phyloP scores from a whole-genome alignment of 352 stramenopile genomes.

The Pythium rishiriense region DNA sequence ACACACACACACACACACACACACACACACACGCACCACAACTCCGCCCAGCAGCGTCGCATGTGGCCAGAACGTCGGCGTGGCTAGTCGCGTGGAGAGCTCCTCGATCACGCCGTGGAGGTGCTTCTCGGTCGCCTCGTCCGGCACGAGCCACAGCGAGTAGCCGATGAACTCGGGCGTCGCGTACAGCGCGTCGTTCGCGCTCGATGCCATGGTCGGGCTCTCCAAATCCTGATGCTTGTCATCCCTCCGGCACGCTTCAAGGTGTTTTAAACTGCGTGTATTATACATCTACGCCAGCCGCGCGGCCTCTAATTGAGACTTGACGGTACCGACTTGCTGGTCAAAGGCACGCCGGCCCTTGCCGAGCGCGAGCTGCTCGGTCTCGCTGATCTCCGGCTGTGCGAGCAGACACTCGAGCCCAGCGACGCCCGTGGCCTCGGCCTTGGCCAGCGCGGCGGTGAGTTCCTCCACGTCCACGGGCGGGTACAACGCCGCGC shows the following conservation, averaged over 20 bases:
- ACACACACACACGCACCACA: too few species aligned
- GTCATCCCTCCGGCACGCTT: background rate
- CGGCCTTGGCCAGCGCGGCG: conserved; percentile 36
- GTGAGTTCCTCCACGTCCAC: conserved; percentile 64
- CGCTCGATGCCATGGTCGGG: background rate
- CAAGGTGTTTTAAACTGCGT: conserved; percentile 13
- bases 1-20: too few species aligned
- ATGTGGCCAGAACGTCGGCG: conserved; percentile 50
- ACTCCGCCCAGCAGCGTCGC: conserved; percentile 61
- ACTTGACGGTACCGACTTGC: conserved; percentile 58
- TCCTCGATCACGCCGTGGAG: conserved; percentile 39
- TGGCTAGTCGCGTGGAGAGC: conserved; percentile 39
- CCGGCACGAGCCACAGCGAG: conserved; percentile 59
- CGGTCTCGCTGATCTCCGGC: conserved; percentile 40
- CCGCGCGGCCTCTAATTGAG: conserved; percentile 47
- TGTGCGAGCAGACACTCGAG: conserved; percentile 53
- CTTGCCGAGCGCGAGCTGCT: conserved; percentile 40
- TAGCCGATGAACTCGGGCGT: conserved; percentile 51
- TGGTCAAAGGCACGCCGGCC: conserved; percentile 55
- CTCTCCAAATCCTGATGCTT: background rate
- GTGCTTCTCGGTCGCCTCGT: conserved; percentile 18
- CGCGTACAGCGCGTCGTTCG: conserved; percentile 32
- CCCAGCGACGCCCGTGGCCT: conserved; percentile 38
- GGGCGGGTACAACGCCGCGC: conserved; percentile 76
- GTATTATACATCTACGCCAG: conserved; percentile 20